Conservation (phyloP, 768 basidiomycete genomes). For the Pulveroboletus sp. region DNA sequence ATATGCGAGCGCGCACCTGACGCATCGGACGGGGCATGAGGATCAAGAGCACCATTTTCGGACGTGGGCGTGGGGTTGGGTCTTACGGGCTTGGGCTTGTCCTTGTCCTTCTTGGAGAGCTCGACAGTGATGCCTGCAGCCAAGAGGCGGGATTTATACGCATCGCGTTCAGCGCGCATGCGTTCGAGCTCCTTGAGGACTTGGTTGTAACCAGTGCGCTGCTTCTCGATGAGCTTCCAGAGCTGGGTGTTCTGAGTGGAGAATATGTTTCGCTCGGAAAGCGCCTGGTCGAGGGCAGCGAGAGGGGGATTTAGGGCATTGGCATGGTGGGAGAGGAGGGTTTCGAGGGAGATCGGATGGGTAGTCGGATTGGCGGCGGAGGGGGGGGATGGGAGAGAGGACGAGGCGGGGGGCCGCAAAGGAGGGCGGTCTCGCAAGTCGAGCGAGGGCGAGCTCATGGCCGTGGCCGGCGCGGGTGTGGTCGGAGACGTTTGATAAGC, state of each 20-base stretch:
- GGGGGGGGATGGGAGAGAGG: conserved; percentile 24
- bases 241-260: conserved; percentile 84
- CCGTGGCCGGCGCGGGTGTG: too few species aligned
- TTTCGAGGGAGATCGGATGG: conserved; percentile 44
- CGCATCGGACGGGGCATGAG: conserved; percentile 30
- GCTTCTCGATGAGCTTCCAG: conserved; percentile 95
- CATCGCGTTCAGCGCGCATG: conserved; percentile 75
- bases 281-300: conserved; percentile 68
- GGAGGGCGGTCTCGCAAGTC: conserved; percentile 22
- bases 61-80: conserved; percentile 25
- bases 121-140: conserved; percentile 39
- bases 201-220: conserved; percentile 74
- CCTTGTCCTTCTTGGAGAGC: conserved; percentile 30
- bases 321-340: conserved; percentile 54
- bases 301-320: conserved; percentile 47
- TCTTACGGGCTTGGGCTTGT: conserved; percentile 17
- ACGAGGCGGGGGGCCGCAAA: conserved; percentile 31
- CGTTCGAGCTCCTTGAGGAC: conserved; percentile 84
- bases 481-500: too few species aligned
- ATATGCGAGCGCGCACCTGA: conserved; percentile 26
- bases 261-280: conserved; percentile 77
- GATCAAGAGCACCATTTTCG: conserved; percentile 24
- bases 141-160: conserved; percentile 38
- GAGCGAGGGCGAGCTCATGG: conserved; percentile 20
- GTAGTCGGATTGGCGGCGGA: conserved; percentile 30